phyloP scores from a whole-genome alignment of 352 stramenopile genomes.

The Phytophthora meadii region DNA sequence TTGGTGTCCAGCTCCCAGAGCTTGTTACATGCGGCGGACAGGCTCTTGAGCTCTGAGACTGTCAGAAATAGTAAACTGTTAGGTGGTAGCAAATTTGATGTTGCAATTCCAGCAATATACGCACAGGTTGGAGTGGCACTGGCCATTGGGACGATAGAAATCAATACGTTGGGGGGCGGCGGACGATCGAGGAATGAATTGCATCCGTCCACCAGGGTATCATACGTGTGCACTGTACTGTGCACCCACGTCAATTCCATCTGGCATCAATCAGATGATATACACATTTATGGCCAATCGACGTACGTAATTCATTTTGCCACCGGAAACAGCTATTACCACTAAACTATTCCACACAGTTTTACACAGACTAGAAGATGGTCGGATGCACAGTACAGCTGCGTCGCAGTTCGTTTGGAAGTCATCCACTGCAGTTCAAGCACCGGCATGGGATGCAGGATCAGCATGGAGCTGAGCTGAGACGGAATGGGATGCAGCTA shows the following conservation, averaged over 20 bases:
- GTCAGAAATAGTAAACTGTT: constrained; percentile 1
- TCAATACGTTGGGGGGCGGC: constrained; percentile 2
- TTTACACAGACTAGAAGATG: background rate
- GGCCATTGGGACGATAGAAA: constrained; percentile 26
- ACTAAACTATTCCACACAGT: background rate
- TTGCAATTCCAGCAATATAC: background rate
- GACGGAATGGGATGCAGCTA: background rate
- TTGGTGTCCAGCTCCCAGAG: constrained; percentile 93
- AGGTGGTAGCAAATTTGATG: background rate
- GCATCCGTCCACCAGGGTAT: constrained; percentile 9
- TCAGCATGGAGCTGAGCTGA: background rate
- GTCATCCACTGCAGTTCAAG: background rate
- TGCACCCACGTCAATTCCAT: constrained; percentile 13
- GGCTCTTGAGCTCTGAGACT: constrained; percentile 60
- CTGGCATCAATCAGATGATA: background rate
- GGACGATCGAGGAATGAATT: constrained; percentile 32
- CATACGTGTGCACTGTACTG: background rate
- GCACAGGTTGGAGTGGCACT: constrained; percentile 58
- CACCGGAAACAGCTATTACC: background rate
- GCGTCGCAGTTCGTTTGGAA: background rate
- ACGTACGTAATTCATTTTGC: background rate
- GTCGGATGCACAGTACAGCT: background rate
- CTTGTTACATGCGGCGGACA: constrained; percentile 83
- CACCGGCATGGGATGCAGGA: constrained; percentile 2
- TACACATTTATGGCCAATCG: constrained; percentile 9